These are phyloP conservation scores for Cryptococcus hybrid DNA, from an alignment of 1,284 basidiomycete genomes.

Conservation along the genomic window DNA sequence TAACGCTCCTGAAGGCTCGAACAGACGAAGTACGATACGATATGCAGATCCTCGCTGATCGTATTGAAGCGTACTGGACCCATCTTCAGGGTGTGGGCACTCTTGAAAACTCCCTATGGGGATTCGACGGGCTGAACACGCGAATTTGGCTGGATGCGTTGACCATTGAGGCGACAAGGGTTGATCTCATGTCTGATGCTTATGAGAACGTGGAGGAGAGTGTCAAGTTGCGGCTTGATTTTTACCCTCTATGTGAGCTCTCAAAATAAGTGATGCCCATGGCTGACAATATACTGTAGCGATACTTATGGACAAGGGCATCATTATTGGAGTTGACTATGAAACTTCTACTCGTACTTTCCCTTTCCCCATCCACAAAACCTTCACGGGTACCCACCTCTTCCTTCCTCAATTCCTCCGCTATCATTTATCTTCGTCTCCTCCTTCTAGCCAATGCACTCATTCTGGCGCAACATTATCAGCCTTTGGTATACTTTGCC, in stretches of 20 bases:
- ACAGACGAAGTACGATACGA: slow-evolving; percentile 88
- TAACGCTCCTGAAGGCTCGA: slow-evolving; percentile 58
- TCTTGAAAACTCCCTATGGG: slow-evolving; percentile 96
- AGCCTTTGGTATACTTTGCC: slow-evolving; percentile 84
- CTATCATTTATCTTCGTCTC: slow-evolving; percentile 71
- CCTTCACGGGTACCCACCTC: slow-evolving; percentile 89
- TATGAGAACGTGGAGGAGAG: slow-evolving; percentile 81
- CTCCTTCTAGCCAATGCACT: slow-evolving; percentile 71
- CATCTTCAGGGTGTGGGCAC: slow-evolving; percentile 89
- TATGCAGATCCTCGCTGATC: slow-evolving; percentile 93
- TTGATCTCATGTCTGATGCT: slow-evolving; percentile 51
- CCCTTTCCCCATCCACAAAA: slow-evolving; percentile 88
- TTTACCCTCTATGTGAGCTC: slow-evolving; percentile 88
- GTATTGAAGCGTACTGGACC: slow-evolving; percentile 98
- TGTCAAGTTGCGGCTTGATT: slow-evolving; percentile 84
- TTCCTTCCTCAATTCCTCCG: slow-evolving; percentile 91
- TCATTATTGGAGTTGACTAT: slow-evolving; percentile 93
- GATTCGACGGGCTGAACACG: slow-evolving; percentile 86
- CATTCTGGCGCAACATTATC: slow-evolving; percentile 80
- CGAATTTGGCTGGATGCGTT: slow-evolving; percentile 95
- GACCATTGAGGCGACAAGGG: slow-evolving; percentile 68
- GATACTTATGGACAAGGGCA: slow-evolving; percentile 97
- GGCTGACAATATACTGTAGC: slow-evolving; percentile 54
- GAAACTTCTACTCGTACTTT: slow-evolving; percentile 76
- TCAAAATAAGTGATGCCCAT: not conserved